Conservation (phyloP, 2,329 filamentous ascomycete genomes). For the Hypocreales sp. region DNA sequence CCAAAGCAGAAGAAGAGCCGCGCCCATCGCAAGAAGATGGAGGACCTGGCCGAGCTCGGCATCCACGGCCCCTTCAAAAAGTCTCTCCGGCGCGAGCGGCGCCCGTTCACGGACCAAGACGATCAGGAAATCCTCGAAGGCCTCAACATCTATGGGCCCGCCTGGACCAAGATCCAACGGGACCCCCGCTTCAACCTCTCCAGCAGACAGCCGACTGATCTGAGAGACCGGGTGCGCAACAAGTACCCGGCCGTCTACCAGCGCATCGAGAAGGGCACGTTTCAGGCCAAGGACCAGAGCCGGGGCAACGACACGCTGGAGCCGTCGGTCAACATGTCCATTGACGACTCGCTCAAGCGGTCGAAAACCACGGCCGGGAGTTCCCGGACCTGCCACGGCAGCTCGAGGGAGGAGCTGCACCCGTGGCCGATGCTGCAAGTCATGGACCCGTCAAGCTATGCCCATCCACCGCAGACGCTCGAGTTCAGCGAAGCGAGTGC, state of each 20-base stretch:
- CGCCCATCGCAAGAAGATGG: slow-evolving; percentile 38
- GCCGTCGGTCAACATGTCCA: slow-evolving; percentile 33
- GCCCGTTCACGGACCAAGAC: slow-evolving; percentile 46
- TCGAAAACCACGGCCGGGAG: slow-evolving; percentile 22
- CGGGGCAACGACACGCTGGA: slow-evolving; percentile 30
- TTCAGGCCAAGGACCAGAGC: slow-evolving; percentile 26
- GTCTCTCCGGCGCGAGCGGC: slow-evolving; percentile 42
- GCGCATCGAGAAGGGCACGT: slow-evolving; percentile 37
- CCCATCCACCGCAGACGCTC: slow-evolving; percentile 15
- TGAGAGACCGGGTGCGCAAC: slow-evolving; percentile 48
- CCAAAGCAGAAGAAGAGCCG: slow-evolving; percentile 32
- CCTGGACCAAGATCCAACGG: slow-evolving; percentile 51
- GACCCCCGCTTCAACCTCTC: slow-evolving; percentile 42
- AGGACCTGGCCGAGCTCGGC: slow-evolving; percentile 39
- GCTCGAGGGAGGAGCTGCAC: slow-evolving; percentile 30
- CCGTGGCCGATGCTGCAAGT: too few species aligned
- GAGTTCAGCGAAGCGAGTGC: slow-evolving; percentile 27
- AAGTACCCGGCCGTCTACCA: slow-evolving; percentile 45
- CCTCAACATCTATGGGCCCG: slow-evolving; percentile 41
- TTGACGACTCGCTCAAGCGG: slow-evolving; percentile 27
- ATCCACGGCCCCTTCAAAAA: slow-evolving; percentile 48
- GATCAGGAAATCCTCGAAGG: slow-evolving; percentile 47
- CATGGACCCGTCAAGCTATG: too few species aligned
- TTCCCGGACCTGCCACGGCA: slow-evolving; percentile 21
- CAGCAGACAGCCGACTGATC: slow-evolving; percentile 43